Evolutionary conservation across 768 basidiomycete genomes (phyloP), one percentile per base, ranked within the genome.

Genomic region (Cystobasidium tubakii): DNA sequence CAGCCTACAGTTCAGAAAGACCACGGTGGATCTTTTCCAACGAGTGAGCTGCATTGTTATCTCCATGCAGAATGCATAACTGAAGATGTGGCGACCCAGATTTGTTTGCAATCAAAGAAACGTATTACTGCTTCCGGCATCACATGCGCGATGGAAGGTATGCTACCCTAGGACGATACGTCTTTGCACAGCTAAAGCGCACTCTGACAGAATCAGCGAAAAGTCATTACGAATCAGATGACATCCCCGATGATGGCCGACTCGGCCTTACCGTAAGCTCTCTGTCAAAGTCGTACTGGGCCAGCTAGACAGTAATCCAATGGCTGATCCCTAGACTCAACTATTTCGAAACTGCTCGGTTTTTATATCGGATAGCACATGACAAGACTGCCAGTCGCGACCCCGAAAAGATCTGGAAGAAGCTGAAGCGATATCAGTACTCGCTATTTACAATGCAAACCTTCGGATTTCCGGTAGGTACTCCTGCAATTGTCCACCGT

Each of bases 1-100:
- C 57, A 31, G 57, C 57, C 21, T 60, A 60, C 33, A 60, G 29
- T 15, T 60, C 57, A 6, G 57, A 60, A 31, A 60, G 57, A 34
- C 57, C 57, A 60, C 17, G 57, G 21, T 60, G 57, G 57, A 60
- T 60, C 57, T 60, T 60, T 34, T 60, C 57, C 15, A 60, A 60
- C 21, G 57, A 60, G 57, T 60, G 12, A 60, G 57, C 27, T 29
- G 53, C 21, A 7, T 29, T 15, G 46, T 50, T n/a, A 15, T 25
- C 13, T 29, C 33, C 12, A 15, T n/a, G 53, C 6, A 7, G 21
- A 19, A 54, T n/a, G 53, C 21, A 6, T n/a, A 7, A 54, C 27
- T 54, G 53, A 39, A 15, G 15, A 39, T 39, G 15, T 39, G 15
- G 39, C 6, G 39, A 15, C 39, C 39, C 21, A 60, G 57, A 60